phyloP scores from a whole-genome alignment of 306 rosid genomes.

The Trichosanthes truncata region DNA sequence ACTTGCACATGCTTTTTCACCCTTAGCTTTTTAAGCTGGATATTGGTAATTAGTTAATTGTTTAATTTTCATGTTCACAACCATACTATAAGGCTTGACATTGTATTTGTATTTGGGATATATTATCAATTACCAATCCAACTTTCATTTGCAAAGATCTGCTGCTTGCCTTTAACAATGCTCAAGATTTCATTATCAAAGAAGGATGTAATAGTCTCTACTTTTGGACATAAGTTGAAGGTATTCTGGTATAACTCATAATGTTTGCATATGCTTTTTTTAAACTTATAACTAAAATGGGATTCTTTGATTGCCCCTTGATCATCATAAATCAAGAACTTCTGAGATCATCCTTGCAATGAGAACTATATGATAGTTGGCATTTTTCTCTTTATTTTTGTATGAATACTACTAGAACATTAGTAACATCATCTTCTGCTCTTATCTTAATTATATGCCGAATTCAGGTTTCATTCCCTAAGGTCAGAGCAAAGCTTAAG shows the following conservation, averaged over 20 bases:
- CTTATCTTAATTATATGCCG: neutral
- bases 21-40: neutral
- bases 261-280: neutral
- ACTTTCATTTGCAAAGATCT: neutral
- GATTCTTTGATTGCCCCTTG: neutral
- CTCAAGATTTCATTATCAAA: neutral
- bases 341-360: neutral
- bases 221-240: neutral
- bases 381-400: neutral
- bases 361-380: neutral
- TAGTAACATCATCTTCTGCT: neutral
- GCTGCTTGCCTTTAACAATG: neutral
- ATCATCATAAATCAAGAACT: neutral
- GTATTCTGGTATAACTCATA: neutral
- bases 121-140: neutral
- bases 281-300: neutral
- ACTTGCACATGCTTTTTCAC: neutral
- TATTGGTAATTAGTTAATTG: neutral
- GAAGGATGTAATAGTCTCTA: neutral
- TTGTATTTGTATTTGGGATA: neutral
- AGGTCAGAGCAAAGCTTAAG: conserved; percentile 64
- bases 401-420: neutral
- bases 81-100: neutral
- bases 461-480: conserved; percentile 69
- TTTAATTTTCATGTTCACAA: neutral